Conservation (phyloP, 495 filamentous ascomycete species). For the Hypomontagnella monticulosa region DNA sequence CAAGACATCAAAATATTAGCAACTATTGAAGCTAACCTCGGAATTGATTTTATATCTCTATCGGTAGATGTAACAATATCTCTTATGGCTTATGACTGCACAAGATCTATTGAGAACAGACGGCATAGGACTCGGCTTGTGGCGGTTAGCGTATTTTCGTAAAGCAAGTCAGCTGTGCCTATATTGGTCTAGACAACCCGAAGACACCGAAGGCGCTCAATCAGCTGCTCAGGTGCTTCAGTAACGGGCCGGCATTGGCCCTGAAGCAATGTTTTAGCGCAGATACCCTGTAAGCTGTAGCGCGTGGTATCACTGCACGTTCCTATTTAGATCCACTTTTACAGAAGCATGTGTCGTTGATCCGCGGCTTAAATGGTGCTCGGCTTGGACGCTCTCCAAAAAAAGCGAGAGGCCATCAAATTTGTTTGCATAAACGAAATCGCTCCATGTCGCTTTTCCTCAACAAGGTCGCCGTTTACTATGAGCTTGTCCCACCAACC, state of each 20-base stretch:
- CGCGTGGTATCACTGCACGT: slow-evolving; percentile 29
- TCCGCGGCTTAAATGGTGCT: slow-evolving; percentile 29
- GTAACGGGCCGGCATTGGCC: slow-evolving; percentile 14
- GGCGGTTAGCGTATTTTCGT: slow-evolving; percentile 19
- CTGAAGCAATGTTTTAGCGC: slow-evolving; percentile 21
- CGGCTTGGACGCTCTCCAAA: background rate
- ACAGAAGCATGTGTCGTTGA: slow-evolving; percentile 38
- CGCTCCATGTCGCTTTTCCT: slow-evolving; percentile 25
- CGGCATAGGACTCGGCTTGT: slow-evolving; percentile 29
- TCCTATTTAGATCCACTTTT: slow-evolving; percentile 21
- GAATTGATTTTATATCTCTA: too few species aligned
- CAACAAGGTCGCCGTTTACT: slow-evolving; percentile 28
- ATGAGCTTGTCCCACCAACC: slow-evolving; percentile 35
- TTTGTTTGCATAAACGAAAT: slow-evolving; percentile 21
- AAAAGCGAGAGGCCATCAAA: slow-evolving; percentile 7
- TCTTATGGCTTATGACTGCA: background rate
- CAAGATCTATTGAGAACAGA: background rate
- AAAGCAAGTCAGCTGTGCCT: slow-evolving; percentile 31
- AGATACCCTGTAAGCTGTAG: slow-evolving; percentile 17
- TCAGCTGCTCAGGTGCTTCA: slow-evolving; percentile 33
- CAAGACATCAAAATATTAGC: too few species aligned
- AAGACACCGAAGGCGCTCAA: slow-evolving; percentile 3
- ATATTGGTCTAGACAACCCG: slow-evolving; percentile 6
- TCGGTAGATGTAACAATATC: too few species aligned
- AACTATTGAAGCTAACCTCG: too few species aligned